Evolutionary conservation across 2,329 filamentous ascomycete species (phyloP), one percentile per base, ranked within the genome.

Genomic region (Diplodia seriata): DNA sequence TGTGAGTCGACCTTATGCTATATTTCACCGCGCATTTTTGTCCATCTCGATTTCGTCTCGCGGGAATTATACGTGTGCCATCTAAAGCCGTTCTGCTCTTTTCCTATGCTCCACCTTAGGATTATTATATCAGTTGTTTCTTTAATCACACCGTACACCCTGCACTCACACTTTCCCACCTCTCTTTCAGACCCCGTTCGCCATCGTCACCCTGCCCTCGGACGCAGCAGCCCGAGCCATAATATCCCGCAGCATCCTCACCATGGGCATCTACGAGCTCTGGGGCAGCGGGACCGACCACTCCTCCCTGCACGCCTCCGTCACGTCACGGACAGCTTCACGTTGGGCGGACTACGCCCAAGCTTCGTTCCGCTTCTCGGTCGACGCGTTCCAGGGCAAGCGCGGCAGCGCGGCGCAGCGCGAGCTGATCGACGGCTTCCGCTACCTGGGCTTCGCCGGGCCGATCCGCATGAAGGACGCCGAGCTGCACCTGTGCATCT

Each of bases 241-340:
- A 26, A 85, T 96, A 59, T 82, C 84, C 61, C 90, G 94, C 70
- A 93, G 92, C 56, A 91, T 98, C 72, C 85, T 98, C 61, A 88
- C 89, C 29, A 91, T 93, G 79, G 89, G 87, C 55, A 91, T 98
- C 71, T 92, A 95, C 81, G 93, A 96, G 76, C 86, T 97, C 70
- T 98, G 95, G 94, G 94, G 91, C 20, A 81, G 83, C 43, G 94
- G 91, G 15, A 74, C 81, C 12, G 88, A 84, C 55, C 90, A 96
- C 73, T 81, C 87, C 2, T 82, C 85, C 54, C 84, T 97, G 2
- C 92, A 97, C 75, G 79, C 82, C 55, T 85, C 88, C 66, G 84
- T 97, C 68, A 85, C 83, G 70, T 75, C 75, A 8, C 81, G 82
- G 49, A 91, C 91, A 0, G 74, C 84, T 3, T 81, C 87, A 66